Percentiles rank a stretch among this genome's conserved stretches.
Conservation (phyloP, 352 stramenopile species). For the Saprolegnia parasitica region DNA sequence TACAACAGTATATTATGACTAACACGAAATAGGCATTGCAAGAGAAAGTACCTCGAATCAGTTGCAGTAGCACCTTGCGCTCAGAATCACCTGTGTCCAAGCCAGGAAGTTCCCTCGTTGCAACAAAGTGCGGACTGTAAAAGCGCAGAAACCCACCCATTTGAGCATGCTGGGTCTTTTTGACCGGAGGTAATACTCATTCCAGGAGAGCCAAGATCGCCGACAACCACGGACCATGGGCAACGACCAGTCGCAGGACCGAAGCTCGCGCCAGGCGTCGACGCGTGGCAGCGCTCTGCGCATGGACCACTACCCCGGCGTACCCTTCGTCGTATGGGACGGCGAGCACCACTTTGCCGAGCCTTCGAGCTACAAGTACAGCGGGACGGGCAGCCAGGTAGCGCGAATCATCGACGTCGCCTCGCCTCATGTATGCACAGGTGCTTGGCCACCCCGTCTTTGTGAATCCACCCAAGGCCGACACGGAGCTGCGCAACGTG, state of each 20-base stretch:
- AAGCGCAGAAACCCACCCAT: background rate
- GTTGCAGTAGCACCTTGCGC: no score
- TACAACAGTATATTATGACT: no score
- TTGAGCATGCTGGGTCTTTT: background rate
- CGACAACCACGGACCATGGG: slow-evolving; percentile 1
- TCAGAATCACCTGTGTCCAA: no score
- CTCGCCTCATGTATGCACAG: slow-evolving; percentile 14
- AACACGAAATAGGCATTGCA: no score
- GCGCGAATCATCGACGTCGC: background rate
- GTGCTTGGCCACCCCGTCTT: slow-evolving; percentile 52
- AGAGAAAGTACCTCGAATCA: no score
- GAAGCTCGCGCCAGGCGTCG: background rate
- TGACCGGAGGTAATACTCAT: background rate
- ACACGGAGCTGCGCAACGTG: slow-evolving; percentile 63
- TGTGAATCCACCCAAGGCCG: slow-evolving; percentile 58
- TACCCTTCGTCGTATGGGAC: slow-evolving; percentile 29
- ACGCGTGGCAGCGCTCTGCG: background rate
- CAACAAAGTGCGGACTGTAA: background rate
- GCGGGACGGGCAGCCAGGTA: slow-evolving; percentile 45
- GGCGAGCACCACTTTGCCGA: slow-evolving; percentile 73
- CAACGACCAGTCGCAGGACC: slow-evolving; percentile 18
- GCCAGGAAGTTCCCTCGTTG: no score
- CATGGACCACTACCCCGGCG: slow-evolving; percentile 15
- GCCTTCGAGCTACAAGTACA: slow-evolving; percentile 74
- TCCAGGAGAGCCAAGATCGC: background rate